A percentile compares a stretch with the other conserved stretches of the same genome.
Evolutionary conservation across 345 rosid genomes (phyloP).

Genomic region (Populus pruinosa): DNA sequence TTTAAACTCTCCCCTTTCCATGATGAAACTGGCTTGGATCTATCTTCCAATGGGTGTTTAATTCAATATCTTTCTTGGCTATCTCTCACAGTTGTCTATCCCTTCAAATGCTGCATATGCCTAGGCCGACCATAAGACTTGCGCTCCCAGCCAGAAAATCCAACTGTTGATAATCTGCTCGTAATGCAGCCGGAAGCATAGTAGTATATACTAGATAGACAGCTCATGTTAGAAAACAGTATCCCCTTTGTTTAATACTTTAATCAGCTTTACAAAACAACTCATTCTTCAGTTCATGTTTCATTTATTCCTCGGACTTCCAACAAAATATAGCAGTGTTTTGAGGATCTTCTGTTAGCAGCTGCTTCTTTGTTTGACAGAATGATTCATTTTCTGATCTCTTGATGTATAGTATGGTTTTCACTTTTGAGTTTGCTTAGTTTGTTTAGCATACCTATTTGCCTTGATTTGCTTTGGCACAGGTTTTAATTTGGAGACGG

Average conservation of each 20-base stretch:
- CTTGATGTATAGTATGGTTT: background rate
- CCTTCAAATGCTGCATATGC: background rate
- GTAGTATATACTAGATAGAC: background rate
- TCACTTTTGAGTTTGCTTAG: background rate
- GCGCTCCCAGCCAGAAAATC: background rate
- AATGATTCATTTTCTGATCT: background rate
- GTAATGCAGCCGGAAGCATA: background rate
- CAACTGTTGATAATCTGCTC: background rate
- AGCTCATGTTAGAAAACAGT: background rate
- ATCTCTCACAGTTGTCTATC: background rate
- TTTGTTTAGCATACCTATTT: background rate
- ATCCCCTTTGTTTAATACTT: background rate
- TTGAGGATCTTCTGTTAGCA: background rate
- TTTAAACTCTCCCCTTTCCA: background rate
- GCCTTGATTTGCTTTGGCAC: constrained; percentile 2
- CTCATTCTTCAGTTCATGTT: background rate
- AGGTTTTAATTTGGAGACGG: constrained; percentile 70
- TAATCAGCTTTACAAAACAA: background rate
- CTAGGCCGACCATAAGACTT: background rate
- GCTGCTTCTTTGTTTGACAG: background rate
- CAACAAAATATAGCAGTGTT: background rate
- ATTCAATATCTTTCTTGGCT: background rate
- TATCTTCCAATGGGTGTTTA: background rate
- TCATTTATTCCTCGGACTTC: background rate
- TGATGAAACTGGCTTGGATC: background rate